Base-by-base conservation (phyloP, 495 filamentous ascomycete genomes). In the Acidomyces sp. region DNA sequence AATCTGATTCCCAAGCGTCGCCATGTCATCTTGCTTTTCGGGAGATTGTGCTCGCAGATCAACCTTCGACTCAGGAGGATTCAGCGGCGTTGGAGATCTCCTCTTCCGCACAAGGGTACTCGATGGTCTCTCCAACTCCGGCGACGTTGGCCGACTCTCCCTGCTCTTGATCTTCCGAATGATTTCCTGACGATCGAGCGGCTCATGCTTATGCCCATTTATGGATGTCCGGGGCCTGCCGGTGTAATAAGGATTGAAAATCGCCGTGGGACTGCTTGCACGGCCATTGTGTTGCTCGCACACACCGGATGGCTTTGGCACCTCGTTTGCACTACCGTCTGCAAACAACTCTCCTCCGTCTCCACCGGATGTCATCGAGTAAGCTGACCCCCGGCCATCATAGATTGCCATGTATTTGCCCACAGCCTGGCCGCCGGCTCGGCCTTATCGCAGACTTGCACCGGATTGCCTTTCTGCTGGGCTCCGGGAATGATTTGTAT, bases 151-250 rank as follows among this genome's bases (percentile, higher is more conserved):
- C 17, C 48, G 13, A 11, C 37, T 42, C 58, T 87, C 77, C 26
- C 75, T 74, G 60, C 69, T 71, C 64, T 95, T 96, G 48, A 94
- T 70, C 46, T 79, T 69, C 59, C 84, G 74, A 44, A 95, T 94
- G 46, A 93, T 68, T 59, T 86, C 77, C 35, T 73, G 76, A 46
- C 88, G 72, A 37, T 52, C 49, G 17, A 44, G 34, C 1, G 51
- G 20, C 22, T 33, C 27, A 22, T 36, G 31, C 16, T 34, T 49
- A 41, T 33, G 52, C n/a, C 42, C 43, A 31, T 43, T 40, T 7
- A 27, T 35, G 3, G 44, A 40, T 17, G 39, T 52, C 2, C 35
- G 19, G 3, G 39, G 48, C 26, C 44, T 33, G 1, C 49, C 49
- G 17, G 49, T 52, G 35, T 52, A 52, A 37, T 41, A 51, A 6